A percentile compares a stretch with the other conserved stretches of the same genome.
phyloP scores from a whole-genome alignment of 2,329 filamentous ascomycete species.

The Calonectria honghensis region DNA sequence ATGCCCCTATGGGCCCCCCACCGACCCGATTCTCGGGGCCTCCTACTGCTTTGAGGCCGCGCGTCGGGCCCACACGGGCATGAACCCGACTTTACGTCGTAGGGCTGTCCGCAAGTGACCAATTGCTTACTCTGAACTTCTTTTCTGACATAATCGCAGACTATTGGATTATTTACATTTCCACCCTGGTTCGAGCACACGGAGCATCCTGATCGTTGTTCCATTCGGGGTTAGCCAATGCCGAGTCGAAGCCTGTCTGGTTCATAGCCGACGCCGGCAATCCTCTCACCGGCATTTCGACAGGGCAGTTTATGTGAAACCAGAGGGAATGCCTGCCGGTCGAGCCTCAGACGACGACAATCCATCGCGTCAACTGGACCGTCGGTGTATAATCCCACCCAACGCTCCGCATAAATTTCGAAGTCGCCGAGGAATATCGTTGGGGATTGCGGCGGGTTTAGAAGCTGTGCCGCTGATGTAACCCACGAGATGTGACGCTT shows the following conservation, averaged over 20 bases:
- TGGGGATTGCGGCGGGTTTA: background rate
- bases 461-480: background rate
- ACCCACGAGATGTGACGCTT: background rate
- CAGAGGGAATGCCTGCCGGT: background rate
- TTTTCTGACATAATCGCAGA: background rate
- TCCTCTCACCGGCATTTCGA: background rate
- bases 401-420: background rate
- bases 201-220: no score
- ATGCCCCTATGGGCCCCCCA: background rate
- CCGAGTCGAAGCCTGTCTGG: background rate
- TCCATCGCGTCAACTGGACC: background rate
- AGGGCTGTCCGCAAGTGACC: conserved; percentile 13
- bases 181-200: background rate
- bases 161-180: background rate
- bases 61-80: conserved; percentile 9
- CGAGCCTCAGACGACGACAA: background rate
- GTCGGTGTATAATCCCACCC: background rate
- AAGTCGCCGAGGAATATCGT: background rate
- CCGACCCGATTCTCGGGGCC: background rate
- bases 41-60: background rate
- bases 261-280: background rate
- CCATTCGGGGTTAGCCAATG: background rate
- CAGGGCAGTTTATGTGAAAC: background rate
- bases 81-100: background rate
- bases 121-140: conserved; percentile 12